A percentile compares a stretch with the other conserved stretches of the same genome.
Evolutionary conservation across 257 asterid species (phyloP).

Genomic region (Solanum chaucha): DNA sequence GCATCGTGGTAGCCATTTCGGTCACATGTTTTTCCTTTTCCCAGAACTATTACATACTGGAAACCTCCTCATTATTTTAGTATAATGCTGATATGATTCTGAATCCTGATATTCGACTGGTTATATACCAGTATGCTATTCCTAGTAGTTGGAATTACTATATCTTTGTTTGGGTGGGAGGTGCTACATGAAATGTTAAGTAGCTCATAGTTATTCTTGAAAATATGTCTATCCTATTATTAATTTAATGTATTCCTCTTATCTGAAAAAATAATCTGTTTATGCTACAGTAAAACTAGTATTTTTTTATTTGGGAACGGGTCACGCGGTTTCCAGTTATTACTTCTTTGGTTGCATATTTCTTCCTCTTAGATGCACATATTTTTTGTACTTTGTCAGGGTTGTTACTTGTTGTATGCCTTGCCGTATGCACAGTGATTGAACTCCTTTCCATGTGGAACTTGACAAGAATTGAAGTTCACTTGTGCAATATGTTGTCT

Average conservation of each 20-base stretch:
- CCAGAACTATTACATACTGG: not conserved
- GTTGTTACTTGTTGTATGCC: slow-evolving; percentile 44
- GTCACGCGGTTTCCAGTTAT: not conserved
- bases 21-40: not conserved
- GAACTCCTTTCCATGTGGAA: slow-evolving; percentile 99
- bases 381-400: slow-evolving; percentile 34
- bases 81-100: not conserved
- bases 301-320: not conserved
- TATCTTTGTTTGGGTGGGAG: not conserved
- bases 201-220: not conserved
- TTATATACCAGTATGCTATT: not conserved
- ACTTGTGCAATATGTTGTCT: slow-evolving; percentile 81
- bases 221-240: not conserved
- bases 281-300: not conserved
- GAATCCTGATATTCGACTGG: not conserved
- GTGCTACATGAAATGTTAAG: not conserved
- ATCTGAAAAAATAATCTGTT: not conserved
- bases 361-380: slow-evolving; percentile 4
- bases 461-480: slow-evolving; percentile 93
- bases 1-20: not conserved
- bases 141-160: not conserved
- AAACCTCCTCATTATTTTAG: not conserved
- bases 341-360: not conserved
- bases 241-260: not conserved
- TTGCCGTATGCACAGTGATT: slow-evolving; percentile 48